These are phyloP conservation scores for Kwoniella botswanensis DNA, from an alignment of 768 basidiomycete species.

Conservation along the genomic window DNA sequence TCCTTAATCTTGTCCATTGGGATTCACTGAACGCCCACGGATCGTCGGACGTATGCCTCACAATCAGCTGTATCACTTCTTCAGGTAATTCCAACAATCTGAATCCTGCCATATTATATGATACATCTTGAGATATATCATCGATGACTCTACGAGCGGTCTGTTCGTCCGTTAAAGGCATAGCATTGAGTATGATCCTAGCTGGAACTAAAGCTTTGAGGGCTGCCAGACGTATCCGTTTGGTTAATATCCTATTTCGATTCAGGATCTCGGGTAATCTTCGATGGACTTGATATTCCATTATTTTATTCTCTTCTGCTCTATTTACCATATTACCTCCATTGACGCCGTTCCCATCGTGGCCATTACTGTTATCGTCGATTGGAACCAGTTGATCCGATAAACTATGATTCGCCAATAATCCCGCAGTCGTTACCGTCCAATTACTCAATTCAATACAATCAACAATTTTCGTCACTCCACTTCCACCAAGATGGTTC, in stretches of 20 bases:
- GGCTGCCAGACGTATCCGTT: slow-evolving; percentile 32
- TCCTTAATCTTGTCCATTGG: slow-evolving; percentile 35
- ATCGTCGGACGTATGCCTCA: slow-evolving; percentile 37
- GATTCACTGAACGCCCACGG: slow-evolving; percentile 37
- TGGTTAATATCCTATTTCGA: slow-evolving; percentile 39
- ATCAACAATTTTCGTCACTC: slow-evolving; percentile 36
- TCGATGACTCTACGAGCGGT: slow-evolving; percentile 34
- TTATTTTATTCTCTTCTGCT: slow-evolving; percentile 1
- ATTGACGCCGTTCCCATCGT: neutral
- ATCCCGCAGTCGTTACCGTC: slow-evolving; percentile 31
- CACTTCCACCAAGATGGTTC: slow-evolving; percentile 35
- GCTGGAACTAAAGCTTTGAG: slow-evolving; percentile 29
- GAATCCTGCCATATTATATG: slow-evolving; percentile 22
- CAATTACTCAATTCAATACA: slow-evolving; percentile 38
- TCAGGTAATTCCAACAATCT: slow-evolving; percentile 40
- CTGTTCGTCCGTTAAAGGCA: slow-evolving; percentile 13
- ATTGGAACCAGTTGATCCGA: neutral
- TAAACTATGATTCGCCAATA: slow-evolving; percentile 35
- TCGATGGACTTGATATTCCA: slow-evolving; percentile 32
- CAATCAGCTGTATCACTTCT: slow-evolving; percentile 43
- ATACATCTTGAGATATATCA: slow-evolving; percentile 9
- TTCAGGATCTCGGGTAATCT: slow-evolving; percentile 33
- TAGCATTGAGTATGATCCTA: slow-evolving; percentile 40
- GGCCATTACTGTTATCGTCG: neutral
- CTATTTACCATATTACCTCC: neutral